A percentile compares a stretch with the other conserved stretches of the same genome.
Evolutionary conservation across 2,329 filamentous ascomycete species (phyloP).

Genomic region (Emmonsia crescens): DNA sequence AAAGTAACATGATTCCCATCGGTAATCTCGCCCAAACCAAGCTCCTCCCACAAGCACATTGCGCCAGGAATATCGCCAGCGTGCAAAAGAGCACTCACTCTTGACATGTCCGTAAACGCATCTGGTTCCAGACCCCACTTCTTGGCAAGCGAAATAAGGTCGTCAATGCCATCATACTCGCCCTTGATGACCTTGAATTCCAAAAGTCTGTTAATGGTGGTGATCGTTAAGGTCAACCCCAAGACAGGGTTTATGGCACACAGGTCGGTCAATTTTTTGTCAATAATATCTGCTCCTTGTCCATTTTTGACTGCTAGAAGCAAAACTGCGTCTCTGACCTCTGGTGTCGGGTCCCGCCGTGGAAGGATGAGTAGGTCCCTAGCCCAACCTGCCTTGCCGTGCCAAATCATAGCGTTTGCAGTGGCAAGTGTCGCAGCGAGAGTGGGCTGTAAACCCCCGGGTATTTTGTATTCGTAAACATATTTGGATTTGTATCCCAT

Average conservation of each 20-base stretch:
- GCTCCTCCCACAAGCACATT: conserved; percentile 43
- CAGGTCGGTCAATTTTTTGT: conserved; percentile 62
- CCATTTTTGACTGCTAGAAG: conserved; percentile 65
- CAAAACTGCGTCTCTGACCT: conserved; percentile 60
- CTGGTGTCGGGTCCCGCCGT: conserved; percentile 38
- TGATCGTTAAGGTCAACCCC: conserved; percentile 49
- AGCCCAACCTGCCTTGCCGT: conserved; percentile 52
- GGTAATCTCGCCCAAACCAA: conserved; percentile 41
- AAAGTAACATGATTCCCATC: conserved; percentile 50
- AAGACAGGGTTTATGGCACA: conserved; percentile 35
- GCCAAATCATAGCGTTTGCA: conserved; percentile 51
- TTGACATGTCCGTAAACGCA: conserved; percentile 58
- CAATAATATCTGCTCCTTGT: conserved; percentile 60
- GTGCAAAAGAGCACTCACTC: conserved; percentile 65
- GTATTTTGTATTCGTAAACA: conserved; percentile 48
- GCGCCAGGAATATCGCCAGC: conserved; percentile 58
- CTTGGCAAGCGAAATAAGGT: conserved; percentile 57
- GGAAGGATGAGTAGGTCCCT: conserved; percentile 46
- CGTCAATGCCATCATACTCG: conserved; percentile 61
- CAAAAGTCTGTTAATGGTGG: conserved; percentile 68
- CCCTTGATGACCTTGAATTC: conserved; percentile 58
- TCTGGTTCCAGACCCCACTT: conserved; percentile 58
- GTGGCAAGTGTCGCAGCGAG: conserved; percentile 42
- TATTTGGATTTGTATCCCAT: conserved; percentile 51
- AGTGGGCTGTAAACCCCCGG: conserved; percentile 32